Evolutionary conservation across 2,329 filamentous ascomycete genomes (phyloP).

Genomic region (Colletotrichum simmondsii): DNA sequence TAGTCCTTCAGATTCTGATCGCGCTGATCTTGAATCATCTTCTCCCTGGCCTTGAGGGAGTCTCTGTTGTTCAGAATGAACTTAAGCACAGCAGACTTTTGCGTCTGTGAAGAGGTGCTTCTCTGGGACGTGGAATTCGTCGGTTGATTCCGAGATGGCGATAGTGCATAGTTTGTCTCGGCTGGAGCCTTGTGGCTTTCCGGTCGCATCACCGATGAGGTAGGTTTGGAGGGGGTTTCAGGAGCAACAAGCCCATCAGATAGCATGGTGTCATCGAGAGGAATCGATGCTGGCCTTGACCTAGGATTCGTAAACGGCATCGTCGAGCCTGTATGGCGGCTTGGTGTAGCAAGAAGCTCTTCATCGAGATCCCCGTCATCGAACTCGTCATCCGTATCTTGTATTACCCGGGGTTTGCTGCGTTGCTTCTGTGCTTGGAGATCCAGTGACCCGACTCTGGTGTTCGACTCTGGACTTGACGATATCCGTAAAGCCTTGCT

Average conservation of each 20-base stretch:
- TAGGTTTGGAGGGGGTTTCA: constrained; percentile 27
- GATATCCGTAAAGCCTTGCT: constrained; percentile 35
- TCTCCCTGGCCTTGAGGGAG: constrained; percentile 48
- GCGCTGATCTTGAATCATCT: constrained; percentile 53
- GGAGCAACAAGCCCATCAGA: constrained; percentile 34
- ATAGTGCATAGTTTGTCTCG: neutral
- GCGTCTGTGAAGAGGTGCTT: constrained; percentile 23
- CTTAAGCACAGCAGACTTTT: constrained; percentile 14
- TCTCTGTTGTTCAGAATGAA: constrained; percentile 43
- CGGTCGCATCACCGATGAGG: neutral
- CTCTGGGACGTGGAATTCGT: constrained; percentile 14
- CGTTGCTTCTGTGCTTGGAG: constrained; percentile 17
- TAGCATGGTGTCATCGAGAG: constrained; percentile 16
- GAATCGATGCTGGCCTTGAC: constrained; percentile 33
- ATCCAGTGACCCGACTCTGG: constrained; percentile 18
- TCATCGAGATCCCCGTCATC: constrained; percentile 70
- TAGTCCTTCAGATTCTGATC: constrained; percentile 61
- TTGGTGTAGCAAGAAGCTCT: constrained; percentile 58
- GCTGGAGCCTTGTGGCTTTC: neutral
- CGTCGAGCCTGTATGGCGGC: constrained; percentile 44
- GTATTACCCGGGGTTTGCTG: constrained; percentile 51
- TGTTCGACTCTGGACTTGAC: constrained; percentile 35
- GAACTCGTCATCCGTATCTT: constrained; percentile 69
- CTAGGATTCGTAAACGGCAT: constrained; percentile 11
- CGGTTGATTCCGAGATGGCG: neutral